Evolutionary conservation across 805 yeast genomes (phyloP), one percentile per base, ranked within the genome.

Genomic region (Clavispora santaluciae): DNA sequence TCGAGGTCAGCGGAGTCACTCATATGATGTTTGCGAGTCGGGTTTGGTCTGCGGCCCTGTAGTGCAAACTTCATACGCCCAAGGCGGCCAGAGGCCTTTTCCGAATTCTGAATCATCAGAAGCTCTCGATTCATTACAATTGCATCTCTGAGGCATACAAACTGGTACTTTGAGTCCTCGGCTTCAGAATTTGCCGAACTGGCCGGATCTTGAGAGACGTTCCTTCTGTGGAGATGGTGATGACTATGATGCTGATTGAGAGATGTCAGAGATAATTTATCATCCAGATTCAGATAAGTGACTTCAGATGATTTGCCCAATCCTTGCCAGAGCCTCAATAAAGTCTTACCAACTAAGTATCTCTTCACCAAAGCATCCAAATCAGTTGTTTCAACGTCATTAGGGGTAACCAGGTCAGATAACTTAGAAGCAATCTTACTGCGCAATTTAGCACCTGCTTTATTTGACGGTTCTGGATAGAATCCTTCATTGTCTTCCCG

Each of bases 361-460:
- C 56, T 56, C 22, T 55, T 55, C 2, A 64, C 64, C 10, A 69
- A 49, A 3, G 47, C 41, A 18, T 69, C 72, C 36, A 69, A 54
- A 41, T 69, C 72, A 17, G 63, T 44, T 1, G 73, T 67, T 43
- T 69, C 75, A 11, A 68, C 67, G 22, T 69, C 73, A 7, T 58
- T 39, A 0, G 73, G 72, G 33, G 58, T 60, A 5, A 55, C 38
- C 10, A 46, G 56, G 30, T 67, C 72, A 2, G 68, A 55, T 15
- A 67, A 47, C 40, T 67, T 68, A 4, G 50, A 49, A 6, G 65
- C 65, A 22, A 66, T 53, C 37, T 55, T 58, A 37, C 56, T 61
- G 43, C 68, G 50, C 22, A 65, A 50, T 48, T 66, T 57, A 6
- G 50, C 56, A 6, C 64, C 57, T 13, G 57, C 48, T 41, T 40